Evolutionary conservation across 2,329 filamentous ascomycete species (phyloP), one percentile per base, ranked within the genome.

Genomic region (Fusarium tjaetaba): DNA sequence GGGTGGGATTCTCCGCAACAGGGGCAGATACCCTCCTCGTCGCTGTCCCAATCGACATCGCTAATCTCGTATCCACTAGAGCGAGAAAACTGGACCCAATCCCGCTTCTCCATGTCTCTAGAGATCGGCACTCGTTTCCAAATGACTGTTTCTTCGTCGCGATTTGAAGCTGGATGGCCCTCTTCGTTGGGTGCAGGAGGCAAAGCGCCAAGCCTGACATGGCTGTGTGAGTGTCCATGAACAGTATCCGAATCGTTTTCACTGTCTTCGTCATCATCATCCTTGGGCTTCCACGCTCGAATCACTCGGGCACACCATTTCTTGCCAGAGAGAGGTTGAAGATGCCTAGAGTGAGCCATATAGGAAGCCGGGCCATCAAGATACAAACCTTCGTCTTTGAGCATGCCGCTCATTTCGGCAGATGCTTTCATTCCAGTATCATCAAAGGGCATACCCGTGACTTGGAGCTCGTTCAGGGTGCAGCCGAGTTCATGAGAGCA

Each of bases 401-500:
- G 78, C 78, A 89, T 84, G 7, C 86, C 86, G n/a, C 83, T 82
- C 43, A 89, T 78, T 72, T 89, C 86, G 7, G 81, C 81, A 13
- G 82, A 82, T 18, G 84, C 84, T 68, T 86, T 86, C 65, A 83
- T 79, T 5, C 87, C 87, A 13, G 82, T 80, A 24, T 87, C 85
- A 62, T 88, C 86, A 45, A 81, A 82, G 1, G 87, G 87, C 65
- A 89, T 80, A 13, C 88, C 88, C 0, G 87, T 89, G 28, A 89
- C 76, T 52, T 86, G 82, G 45, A 89, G 80, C 75, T 89, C 87
- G 65, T 89, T 86, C 11, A 89, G 76, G 7, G 83, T 87, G 70
- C 85, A 88, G 6, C 86, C 86, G 8, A 89, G 82, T 70, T 88
- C 86, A 66, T 89, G 87, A 22, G 85, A 86, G 7, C 86, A 84